Evolutionary conservation across 2,329 filamentous ascomycete species (phyloP).

Genomic region (Aspergillus costaricaensis): DNA sequence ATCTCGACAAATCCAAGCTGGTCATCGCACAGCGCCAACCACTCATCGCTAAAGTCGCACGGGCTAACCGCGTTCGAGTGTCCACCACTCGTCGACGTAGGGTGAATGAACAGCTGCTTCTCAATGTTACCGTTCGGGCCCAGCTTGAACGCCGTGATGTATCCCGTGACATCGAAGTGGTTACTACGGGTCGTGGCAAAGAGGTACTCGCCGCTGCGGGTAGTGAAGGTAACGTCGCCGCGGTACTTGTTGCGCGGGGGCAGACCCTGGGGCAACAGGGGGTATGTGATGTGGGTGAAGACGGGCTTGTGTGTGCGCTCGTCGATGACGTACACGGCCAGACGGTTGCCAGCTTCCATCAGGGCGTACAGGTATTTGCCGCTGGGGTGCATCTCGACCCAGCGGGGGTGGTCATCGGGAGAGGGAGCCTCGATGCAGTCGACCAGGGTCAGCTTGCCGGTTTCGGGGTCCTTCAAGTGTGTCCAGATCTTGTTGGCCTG

Average conservation of each 20-base stretch:
- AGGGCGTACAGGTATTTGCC: slow-evolving; percentile 80
- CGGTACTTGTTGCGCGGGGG: slow-evolving; percentile 65
- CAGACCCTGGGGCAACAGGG: slow-evolving; percentile 66
- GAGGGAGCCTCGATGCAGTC: slow-evolving; percentile 72
- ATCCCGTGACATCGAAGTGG: slow-evolving; percentile 73
- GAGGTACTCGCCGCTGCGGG: slow-evolving; percentile 69
- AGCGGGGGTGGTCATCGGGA: slow-evolving; percentile 75
- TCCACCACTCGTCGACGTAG: slow-evolving; percentile 82
- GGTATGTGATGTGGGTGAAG: slow-evolving; percentile 75
- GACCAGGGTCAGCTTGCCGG: slow-evolving; percentile 67
- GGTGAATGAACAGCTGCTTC: slow-evolving; percentile 75
- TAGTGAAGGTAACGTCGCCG: slow-evolving; percentile 78
- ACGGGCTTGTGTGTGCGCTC: slow-evolving; percentile 71
- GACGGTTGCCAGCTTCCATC: slow-evolving; percentile 85
- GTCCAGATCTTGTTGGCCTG: slow-evolving; percentile 67
- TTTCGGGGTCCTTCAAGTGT: slow-evolving; percentile 67
- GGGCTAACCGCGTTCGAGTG: slow-evolving; percentile 87
- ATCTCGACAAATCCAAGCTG: slow-evolving; percentile 86
- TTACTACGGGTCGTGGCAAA: slow-evolving; percentile 85
- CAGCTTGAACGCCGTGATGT: slow-evolving; percentile 78
- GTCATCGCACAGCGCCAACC: slow-evolving; percentile 86
- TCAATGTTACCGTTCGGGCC: slow-evolving; percentile 70
- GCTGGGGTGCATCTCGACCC: slow-evolving; percentile 80
- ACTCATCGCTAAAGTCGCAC: slow-evolving; percentile 82
- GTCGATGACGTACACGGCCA: slow-evolving; percentile 81